These are phyloP conservation scores for Jatropha multifida DNA, from an alignment of 441 rosid genomes.

Conservation along the genomic window DNA sequence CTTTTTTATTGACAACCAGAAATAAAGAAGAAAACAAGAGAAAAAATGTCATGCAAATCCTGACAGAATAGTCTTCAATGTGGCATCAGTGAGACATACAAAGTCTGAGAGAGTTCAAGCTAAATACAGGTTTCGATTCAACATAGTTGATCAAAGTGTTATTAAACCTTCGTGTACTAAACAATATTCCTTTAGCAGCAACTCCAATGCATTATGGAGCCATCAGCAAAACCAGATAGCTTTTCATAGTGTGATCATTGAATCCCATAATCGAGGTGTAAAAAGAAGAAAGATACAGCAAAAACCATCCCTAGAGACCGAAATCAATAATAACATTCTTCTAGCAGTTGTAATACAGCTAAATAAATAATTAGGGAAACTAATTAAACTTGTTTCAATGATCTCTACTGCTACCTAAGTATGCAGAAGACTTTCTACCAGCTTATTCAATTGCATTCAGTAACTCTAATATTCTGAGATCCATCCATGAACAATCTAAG, in stretches of 20 bases:
- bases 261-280: no score
- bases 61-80: not conserved
- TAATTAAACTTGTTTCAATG: not conserved
- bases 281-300: not conserved
- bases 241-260: not conserved
- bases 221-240: not conserved
- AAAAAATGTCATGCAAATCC: not conserved
- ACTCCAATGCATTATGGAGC: not conserved
- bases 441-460: not conserved
- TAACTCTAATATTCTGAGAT: not conserved
- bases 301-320: not conserved
- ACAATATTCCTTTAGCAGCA: not conserved
- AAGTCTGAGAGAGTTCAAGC: not conserved
- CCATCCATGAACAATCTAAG: not conserved
- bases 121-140: not conserved
- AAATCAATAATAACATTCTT: not conserved
- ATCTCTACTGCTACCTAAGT: not conserved
- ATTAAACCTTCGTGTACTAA: not conserved
- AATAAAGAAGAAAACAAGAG: not conserved
- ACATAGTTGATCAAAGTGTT: no score
- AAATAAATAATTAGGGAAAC: not conserved
- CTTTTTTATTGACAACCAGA: not conserved
- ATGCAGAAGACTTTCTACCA: not conserved
- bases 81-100: not conserved
- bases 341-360: not conserved